Percentiles rank a stretch among this genome's conserved stretches.
Evolutionary conservation across 1,284 basidiomycete genomes (phyloP).

Genomic region (Malassezia nana): DNA sequence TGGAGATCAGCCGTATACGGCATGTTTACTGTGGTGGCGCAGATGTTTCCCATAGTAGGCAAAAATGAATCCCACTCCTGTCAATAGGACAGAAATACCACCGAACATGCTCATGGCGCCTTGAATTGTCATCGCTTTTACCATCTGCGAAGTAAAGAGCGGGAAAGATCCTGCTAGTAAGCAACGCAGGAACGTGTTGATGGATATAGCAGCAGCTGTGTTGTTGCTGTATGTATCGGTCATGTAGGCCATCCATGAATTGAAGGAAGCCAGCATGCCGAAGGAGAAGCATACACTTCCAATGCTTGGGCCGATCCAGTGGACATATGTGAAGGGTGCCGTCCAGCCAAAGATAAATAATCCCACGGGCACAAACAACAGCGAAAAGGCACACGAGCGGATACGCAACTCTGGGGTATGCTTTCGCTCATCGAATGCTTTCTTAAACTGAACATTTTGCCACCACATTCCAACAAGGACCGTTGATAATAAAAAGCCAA

Average conservation of each 20-base stretch:
- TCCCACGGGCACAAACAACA: slow-evolving; percentile 20
- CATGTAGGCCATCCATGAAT: slow-evolving; percentile 21
- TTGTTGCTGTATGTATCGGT: slow-evolving; percentile 18
- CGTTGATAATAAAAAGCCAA: slow-evolving; percentile 11
- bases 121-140: slow-evolving; percentile 20
- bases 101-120: slow-evolving; percentile 21
- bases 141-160: slow-evolving; percentile 20
- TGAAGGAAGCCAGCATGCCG: slow-evolving; percentile 22
- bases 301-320: slow-evolving; percentile 20
- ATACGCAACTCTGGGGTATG: slow-evolving; percentile 19
- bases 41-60: slow-evolving; percentile 12
- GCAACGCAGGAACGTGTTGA: slow-evolving; percentile 16
- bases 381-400: slow-evolving; percentile 13
- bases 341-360: slow-evolving; percentile 26
- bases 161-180: slow-evolving; percentile 21
- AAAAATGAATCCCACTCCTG: slow-evolving; percentile 10
- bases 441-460: slow-evolving; percentile 7
- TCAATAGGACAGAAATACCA: slow-evolving; percentile 17
- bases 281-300: slow-evolving; percentile 15
- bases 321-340: slow-evolving; percentile 15
- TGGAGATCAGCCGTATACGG: slow-evolving; percentile 3
- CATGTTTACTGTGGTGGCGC: slow-evolving; percentile 12
- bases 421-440: slow-evolving; percentile 8
- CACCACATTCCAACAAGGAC: slow-evolving; percentile 13
- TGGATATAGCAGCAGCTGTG: slow-evolving; percentile 16